These are phyloP conservation scores for Fabrea salina DNA, from an alignment of 169 alveolate species.

Conservation along the genomic window DNA sequence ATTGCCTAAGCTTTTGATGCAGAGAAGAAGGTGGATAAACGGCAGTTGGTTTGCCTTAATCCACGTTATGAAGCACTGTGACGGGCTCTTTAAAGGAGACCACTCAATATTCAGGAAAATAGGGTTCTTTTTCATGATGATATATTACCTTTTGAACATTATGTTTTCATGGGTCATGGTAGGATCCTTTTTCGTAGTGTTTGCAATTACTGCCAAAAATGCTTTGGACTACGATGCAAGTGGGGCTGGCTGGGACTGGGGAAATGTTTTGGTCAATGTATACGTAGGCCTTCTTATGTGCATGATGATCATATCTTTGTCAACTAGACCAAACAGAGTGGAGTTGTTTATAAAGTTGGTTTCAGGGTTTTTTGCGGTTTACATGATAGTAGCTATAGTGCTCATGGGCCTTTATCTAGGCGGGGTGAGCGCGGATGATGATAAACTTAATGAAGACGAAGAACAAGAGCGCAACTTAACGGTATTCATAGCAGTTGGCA, in stretches of 20 bases:
- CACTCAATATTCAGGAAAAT: conserved; percentile 32
- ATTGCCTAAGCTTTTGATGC: conserved; percentile 2
- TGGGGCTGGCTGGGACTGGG: background rate
- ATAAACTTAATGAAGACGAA: too few relatives aligned
- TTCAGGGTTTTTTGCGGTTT: background rate
- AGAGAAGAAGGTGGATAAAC: conserved; percentile 62
- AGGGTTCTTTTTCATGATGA: background rate
- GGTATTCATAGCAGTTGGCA: background rate
- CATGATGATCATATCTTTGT: background rate
- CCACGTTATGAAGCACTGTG: conserved; percentile 11
- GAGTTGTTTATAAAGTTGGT: background rate
- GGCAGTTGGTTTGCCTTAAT: conserved; percentile 49
- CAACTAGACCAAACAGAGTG: background rate
- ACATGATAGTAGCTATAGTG: background rate
- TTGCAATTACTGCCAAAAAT: background rate
- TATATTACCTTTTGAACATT: conserved; percentile 17
- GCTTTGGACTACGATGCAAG: background rate
- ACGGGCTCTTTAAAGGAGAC: background rate
- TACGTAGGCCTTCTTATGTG: background rate
- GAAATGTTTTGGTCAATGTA: background rate
- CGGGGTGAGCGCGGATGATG: too few relatives aligned
- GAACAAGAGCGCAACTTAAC: too few relatives aligned
- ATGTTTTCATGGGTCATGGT: conserved; percentile 25
- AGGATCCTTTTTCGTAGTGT: conserved; percentile 36
- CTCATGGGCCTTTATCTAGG: background rate